Base-by-base conservation (phyloP, 257 asterid species). In the Nicotiana obtusifolia region DNA sequence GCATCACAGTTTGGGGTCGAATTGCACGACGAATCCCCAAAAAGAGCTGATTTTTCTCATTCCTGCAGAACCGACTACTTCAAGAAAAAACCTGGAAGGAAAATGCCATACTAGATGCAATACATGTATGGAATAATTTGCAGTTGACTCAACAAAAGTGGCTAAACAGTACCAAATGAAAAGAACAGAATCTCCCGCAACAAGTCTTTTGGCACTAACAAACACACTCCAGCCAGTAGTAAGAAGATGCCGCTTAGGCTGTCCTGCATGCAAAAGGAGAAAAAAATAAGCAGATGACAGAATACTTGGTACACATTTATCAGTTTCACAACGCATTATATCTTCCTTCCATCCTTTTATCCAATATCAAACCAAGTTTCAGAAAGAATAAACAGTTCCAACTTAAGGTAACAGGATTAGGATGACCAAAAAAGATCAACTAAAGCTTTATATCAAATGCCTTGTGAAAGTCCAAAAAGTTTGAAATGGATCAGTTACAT, bases 1-100 rank as follows among this genome's bases (percentile, higher is more conserved):
- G 99, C 99, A 95, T 95, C 88, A 95, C 94, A 65, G 98, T 93
- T 87, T 95, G 99, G 62, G 99, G 99, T 57, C 98, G 89, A 80
- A 86, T 86, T 71, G 98, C 97, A 76, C 97, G 97, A 22, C 99
- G 93, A 83, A 95, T 95, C 41, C 99, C 99, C 90, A 95, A 82
- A 86, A 93, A 91, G 22, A 95, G 97, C 93, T 95, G 97, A 75
- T 95, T 95, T 87, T 92, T 93, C 83, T 95, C 99, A 78, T 93
- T 95, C 99, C 99, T 95, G 80, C 65, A 62, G 28, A 67, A 44
- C 56, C 20, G 22, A 65, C 33, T n/a, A 62, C 33, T 52, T 47
- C 26, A 65, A 65, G 31, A 7, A 81, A 44, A 79, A 15, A 7
- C 20, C 83, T 68, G 75, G 75, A 80, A 80, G 35, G 54, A 62